phyloP scores from a whole-genome alignment of 192 early-diverging fungal species.

The Funneliformis mosseae region DNA sequence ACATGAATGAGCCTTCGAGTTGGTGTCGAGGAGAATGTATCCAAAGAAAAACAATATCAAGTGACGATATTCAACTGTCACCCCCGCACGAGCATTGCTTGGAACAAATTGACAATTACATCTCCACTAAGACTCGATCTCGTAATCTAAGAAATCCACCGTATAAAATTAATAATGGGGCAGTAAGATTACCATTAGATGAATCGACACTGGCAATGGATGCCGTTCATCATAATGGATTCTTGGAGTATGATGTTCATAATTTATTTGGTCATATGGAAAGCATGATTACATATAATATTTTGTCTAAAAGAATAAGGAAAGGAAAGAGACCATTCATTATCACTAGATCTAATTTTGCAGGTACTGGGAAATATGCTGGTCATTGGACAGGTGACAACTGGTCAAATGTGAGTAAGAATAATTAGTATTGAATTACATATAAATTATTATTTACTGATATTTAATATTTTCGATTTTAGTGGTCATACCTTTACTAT shows the following conservation, averaged over 20 bases:
- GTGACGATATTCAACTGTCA: not conserved
- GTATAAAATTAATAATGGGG: slow-evolving; percentile 29
- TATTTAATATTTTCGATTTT: not conserved
- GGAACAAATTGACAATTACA: not conserved
- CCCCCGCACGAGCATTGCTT: not conserved
- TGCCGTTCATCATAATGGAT: not conserved
- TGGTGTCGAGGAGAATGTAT: slow-evolving; percentile 23
- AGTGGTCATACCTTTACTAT: slow-evolving; percentile 58
- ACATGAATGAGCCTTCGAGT: slow-evolving; percentile 61
- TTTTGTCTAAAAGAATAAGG: not conserved
- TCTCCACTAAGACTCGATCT: not conserved
- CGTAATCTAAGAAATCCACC: slow-evolving; percentile 5
- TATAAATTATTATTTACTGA: not conserved
- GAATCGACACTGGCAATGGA: not conserved
- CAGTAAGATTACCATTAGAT: not conserved
- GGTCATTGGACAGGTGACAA: slow-evolving; percentile 66
- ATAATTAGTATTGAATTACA: not conserved
- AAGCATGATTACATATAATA: slow-evolving; percentile 4
- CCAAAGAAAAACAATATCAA: too few relatives aligned
- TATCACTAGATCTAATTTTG: slow-evolving; percentile 25
- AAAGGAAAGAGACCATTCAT: slow-evolving; percentile 25
- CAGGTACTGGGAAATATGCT: slow-evolving; percentile 59
- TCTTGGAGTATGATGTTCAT: slow-evolving; percentile 18
- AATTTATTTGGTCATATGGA: slow-evolving; percentile 29
- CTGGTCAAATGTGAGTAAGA: slow-evolving; percentile 25